A percentile compares a stretch with the other conserved stretches of the same genome.
Evolutionary conservation across 306 rosid species (phyloP).

Genomic region (Sophora flavescens): DNA sequence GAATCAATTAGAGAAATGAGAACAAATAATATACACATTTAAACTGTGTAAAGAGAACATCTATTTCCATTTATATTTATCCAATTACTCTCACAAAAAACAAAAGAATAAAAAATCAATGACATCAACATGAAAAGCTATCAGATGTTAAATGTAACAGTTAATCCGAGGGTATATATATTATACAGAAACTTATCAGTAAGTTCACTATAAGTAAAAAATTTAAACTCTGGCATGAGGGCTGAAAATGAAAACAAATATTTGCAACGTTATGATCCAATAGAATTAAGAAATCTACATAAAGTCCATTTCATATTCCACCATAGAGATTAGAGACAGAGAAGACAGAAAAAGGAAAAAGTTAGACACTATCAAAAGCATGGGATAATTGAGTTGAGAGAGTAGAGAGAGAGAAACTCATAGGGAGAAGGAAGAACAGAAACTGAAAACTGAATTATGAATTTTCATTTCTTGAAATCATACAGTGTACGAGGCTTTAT

Average conservation of each 20-base stretch:
- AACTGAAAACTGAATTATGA: too few species aligned
- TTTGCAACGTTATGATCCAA: neutral
- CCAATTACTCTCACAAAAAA: too few species aligned
- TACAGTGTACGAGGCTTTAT: too few species aligned
- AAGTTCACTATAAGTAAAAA: neutral
- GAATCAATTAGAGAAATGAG: constrained; percentile 58
- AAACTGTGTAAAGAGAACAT: neutral
- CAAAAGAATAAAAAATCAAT: too few species aligned
- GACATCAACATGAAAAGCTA: neutral
- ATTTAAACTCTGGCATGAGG: neutral
- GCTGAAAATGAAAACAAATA: neutral
- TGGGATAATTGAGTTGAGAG: too few species aligned
- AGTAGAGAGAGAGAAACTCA: too few species aligned
- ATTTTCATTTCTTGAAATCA: too few species aligned
- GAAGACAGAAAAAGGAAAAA: neutral
- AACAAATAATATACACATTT: constrained; percentile 35
- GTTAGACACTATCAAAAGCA: constrained; percentile 37
- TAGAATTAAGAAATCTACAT: neutral
- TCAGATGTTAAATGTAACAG: neutral
- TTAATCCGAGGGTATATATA: neutral
- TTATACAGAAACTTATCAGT: neutral
- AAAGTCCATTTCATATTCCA: constrained; percentile 32
- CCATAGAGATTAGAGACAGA: neutral
- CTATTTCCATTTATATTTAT: too few species aligned
- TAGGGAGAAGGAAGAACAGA: too few species aligned